These are phyloP conservation scores for Leccinum fibrillosum DNA, from an alignment of 768 basidiomycete genomes.

Conservation along the genomic window DNA sequence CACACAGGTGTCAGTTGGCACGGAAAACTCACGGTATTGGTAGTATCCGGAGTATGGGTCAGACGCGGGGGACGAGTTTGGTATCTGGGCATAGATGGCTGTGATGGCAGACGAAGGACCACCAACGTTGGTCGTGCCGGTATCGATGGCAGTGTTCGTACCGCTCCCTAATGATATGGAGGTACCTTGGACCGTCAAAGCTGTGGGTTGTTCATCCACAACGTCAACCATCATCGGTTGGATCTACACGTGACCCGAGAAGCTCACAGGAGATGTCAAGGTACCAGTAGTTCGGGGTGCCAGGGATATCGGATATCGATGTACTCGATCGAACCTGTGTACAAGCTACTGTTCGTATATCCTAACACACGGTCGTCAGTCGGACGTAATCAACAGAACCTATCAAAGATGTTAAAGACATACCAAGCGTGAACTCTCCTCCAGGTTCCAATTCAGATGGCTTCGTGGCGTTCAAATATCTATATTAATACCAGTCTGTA, in stretches of 20 bases:
- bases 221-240: neutral
- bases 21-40: constrained; percentile 33
- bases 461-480: constrained; percentile 42
- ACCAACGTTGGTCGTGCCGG: constrained; percentile 59
- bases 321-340: constrained; percentile 26
- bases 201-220: constrained; percentile 13
- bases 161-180: constrained; percentile 20
- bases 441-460: constrained; percentile 55
- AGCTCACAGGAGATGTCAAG: constrained; percentile 37
- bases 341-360: constrained; percentile 34
- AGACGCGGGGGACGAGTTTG: constrained; percentile 25
- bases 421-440: constrained; percentile 70
- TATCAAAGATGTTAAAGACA: constrained; percentile 3
- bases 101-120: constrained; percentile 42
- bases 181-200: constrained; percentile 36
- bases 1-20: no score
- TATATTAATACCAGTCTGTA: constrained; percentile 12
- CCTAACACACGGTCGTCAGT: constrained; percentile 24
- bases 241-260: neutral
- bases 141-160: constrained; percentile 51
- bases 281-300: constrained; percentile 4
- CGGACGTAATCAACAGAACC: no score
- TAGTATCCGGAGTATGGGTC: constrained; percentile 45
- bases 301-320: constrained; percentile 32
- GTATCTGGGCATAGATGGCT: constrained; percentile 45